Percentiles rank a stretch among this genome's conserved stretches.
Conservation (phyloP, 331 rosid genomes). For the Quercus lobata region DNA sequence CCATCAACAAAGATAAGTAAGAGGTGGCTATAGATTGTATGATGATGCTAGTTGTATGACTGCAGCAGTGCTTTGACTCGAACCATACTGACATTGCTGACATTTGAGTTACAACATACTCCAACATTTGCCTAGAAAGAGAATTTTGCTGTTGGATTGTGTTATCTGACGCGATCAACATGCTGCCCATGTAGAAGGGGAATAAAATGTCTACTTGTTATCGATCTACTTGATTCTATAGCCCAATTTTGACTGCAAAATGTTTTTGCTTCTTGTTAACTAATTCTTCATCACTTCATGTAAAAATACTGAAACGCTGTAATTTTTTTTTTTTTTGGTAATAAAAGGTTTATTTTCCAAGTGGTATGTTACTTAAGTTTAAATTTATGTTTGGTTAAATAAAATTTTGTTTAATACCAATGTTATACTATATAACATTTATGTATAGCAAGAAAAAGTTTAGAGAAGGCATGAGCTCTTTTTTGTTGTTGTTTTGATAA, state of each 20-base stretch:
- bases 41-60: not conserved
- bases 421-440: no score
- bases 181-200: not conserved
- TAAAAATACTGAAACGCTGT: not conserved
- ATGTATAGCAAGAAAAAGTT: no score
- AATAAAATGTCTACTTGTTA: not conserved
- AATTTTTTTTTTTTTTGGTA: not conserved
- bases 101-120: slow-evolving; percentile 13
- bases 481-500: no score
- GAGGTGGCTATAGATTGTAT: slow-evolving; percentile 44
- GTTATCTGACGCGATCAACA: not conserved
- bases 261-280: not conserved
- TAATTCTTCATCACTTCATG: not conserved
- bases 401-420: no score
- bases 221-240: not conserved
- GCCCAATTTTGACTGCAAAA: not conserved
- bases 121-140: not conserved
- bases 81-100: slow-evolving; percentile 32
- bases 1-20: slow-evolving; percentile 39
- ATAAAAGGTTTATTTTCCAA: no score
- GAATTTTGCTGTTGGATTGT: not conserved
- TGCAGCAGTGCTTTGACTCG: slow-evolving; percentile 49
- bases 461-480: no score
- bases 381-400: no score
- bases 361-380: no score